Evolutionary conservation across 768 basidiomycete genomes (phyloP).

Genomic region (Pholiota microspora): DNA sequence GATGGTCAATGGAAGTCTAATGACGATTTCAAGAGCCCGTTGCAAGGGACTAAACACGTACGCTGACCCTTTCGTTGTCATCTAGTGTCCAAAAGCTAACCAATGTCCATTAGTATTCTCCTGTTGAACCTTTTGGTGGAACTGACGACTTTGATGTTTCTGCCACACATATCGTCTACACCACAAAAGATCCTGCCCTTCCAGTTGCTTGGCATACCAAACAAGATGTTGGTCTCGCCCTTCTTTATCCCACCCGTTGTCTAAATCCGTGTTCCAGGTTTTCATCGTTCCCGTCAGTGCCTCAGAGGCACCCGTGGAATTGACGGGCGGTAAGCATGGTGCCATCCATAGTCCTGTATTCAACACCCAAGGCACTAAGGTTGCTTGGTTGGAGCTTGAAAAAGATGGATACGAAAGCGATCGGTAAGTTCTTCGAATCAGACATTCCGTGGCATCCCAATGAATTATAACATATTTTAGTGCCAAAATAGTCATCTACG

Average conservation of each 20-base stretch:
- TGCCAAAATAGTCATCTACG: conserved; percentile 76
- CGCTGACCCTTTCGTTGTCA: conserved; percentile 20
- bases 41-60: conserved; percentile 72
- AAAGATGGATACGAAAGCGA: conserved; percentile 91
- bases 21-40: conserved; percentile 51
- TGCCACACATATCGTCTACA: conserved; percentile 68
- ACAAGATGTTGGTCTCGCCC: conserved; percentile 56
- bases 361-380: conserved; percentile 62
- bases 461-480: conserved; percentile 30
- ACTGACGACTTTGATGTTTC: conserved; percentile 80
- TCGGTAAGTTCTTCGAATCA: conserved; percentile 37
- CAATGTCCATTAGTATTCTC: conserved; percentile 46
- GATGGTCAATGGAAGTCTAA: conserved; percentile 55
- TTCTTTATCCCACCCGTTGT: not conserved
- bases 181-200: conserved; percentile 79
- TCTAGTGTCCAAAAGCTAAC: not conserved
- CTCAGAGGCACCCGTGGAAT: conserved; percentile 48
- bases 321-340: conserved; percentile 85
- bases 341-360: conserved; percentile 77
- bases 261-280: conserved; percentile 39
- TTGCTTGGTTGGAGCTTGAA: conserved; percentile 86
- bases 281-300: conserved; percentile 66
- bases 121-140: conserved; percentile 88
- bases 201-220: conserved; percentile 85
- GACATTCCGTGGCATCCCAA: not conserved